These are phyloP conservation scores for Rhynchospora pubera DNA, from an alignment of 176 grass and related monocot species.

Conservation along the genomic window DNA sequence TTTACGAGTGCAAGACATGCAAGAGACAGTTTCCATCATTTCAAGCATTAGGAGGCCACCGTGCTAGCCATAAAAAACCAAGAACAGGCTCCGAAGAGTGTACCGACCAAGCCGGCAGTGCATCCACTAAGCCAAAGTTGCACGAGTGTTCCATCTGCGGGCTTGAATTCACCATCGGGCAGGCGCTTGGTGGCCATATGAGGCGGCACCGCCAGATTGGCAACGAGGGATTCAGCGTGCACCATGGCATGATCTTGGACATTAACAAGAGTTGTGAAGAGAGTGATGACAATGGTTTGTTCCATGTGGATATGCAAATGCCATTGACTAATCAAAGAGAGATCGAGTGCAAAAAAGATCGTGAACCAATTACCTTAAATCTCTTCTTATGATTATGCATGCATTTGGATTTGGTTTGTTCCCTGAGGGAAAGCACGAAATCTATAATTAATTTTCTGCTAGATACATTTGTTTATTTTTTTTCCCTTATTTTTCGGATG, in stretches of 20 bases:
- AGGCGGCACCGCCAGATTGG: constrained; percentile 56
- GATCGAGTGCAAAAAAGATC: constrained; percentile 13
- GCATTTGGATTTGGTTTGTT: background rate
- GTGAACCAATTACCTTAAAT: constrained; percentile 14
- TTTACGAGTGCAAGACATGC: constrained; percentile 98
- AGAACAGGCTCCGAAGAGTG: constrained; percentile 23
- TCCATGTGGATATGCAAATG: constrained; percentile 45
- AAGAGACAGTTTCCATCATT: constrained; percentile 75
- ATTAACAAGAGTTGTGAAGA: constrained; percentile 5
- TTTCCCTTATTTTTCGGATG: background rate
- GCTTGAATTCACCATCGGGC: constrained; percentile 81
- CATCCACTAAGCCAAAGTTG: constrained; percentile 50
- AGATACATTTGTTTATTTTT: background rate
- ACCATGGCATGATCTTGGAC: constrained; percentile 6
- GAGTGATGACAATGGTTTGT: constrained; percentile 19
- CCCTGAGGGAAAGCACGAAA: background rate
- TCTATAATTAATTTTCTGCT: background rate
- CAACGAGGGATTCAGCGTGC: background rate
- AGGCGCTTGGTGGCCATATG: constrained; percentile 97
- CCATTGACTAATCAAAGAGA: constrained; percentile 29
- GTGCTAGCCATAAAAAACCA: constrained; percentile 90
- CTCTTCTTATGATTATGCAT: background rate
- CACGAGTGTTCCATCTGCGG: constrained; percentile 94
- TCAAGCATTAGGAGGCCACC: constrained; percentile 95
- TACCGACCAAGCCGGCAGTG: background rate